phyloP scores from a whole-genome alignment of 768 basidiomycete species.

The Russula foetens region DNA sequence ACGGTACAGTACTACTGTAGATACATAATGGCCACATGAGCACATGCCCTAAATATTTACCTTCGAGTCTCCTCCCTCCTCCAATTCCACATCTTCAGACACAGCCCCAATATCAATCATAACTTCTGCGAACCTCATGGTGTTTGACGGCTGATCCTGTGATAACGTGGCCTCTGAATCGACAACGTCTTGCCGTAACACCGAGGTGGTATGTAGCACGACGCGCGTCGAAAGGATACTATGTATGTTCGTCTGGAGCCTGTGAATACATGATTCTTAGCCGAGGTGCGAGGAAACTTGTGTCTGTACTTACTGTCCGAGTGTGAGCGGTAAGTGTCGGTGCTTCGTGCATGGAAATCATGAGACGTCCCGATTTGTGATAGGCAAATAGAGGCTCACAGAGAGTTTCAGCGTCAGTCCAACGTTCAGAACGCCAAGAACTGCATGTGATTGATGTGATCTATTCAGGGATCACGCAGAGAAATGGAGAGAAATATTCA shows the following conservation, averaged over 20 bases:
- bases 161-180: neutral
- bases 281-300: neutral
- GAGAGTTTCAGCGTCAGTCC: slow-evolving; percentile 1
- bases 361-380: neutral
- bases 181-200: neutral
- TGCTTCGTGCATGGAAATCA: neutral
- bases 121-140: neutral
- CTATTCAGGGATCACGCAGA: neutral
- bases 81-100: neutral
- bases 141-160: neutral
- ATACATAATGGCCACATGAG: too few species aligned
- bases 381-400: neutral
- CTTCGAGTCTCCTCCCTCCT: too few species aligned
- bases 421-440: slow-evolving; percentile 11
- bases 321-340: neutral
- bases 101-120: too few species aligned
- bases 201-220: slow-evolving; percentile 2
- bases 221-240: slow-evolving; percentile 14
- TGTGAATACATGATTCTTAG: neutral
- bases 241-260: slow-evolving; percentile 7
- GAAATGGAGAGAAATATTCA: neutral
- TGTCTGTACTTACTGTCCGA: slow-evolving; percentile 1
- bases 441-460: neutral
- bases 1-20: too few species aligned
- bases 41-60: too few species aligned